Percentiles rank a stretch among this genome's conserved stretches.
phyloP scores from a whole-genome alignment of 108 stramenopile species.

The Epithemia pelagica region DNA sequence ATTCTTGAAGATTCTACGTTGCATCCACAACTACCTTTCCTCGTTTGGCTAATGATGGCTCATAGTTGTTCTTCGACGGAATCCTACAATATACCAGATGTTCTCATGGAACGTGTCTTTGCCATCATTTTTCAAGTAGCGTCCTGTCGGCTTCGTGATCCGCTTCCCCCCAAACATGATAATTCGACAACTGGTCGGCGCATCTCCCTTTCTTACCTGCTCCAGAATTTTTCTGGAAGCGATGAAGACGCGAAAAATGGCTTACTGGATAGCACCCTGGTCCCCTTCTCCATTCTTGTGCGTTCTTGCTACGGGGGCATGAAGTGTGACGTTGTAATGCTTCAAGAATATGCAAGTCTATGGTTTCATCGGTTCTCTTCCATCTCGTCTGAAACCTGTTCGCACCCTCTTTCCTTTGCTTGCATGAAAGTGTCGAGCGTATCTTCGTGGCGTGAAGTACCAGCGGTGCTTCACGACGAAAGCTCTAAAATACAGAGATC shows the following conservation, averaged over 20 bases:
- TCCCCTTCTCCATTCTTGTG: slow-evolving; percentile 58
- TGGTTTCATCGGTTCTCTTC: slow-evolving; percentile 52
- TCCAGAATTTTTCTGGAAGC: background rate
- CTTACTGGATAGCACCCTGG: background rate
- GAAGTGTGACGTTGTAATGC: slow-evolving; percentile 67
- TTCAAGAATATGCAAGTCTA: slow-evolving; percentile 34
- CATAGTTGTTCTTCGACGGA: slow-evolving; percentile 41
- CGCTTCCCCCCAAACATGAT: background rate
- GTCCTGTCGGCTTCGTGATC: slow-evolving; percentile 63
- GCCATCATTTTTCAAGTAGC: slow-evolving; percentile 74
- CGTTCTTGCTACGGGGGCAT: slow-evolving; percentile 78
- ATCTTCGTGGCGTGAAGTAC: slow-evolving; percentile 38
- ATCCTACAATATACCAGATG: slow-evolving; percentile 28
- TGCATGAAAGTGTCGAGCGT: too few relatives aligned
- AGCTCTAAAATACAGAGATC: background rate
- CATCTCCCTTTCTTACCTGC: background rate
- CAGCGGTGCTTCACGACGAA: slow-evolving; percentile 23
- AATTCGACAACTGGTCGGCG: background rate
- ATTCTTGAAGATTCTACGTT: slow-evolving; percentile 83
- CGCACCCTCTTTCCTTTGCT: too few relatives aligned
- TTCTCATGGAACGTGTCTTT: slow-evolving; percentile 27
- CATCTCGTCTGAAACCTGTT: background rate
- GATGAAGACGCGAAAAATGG: background rate
- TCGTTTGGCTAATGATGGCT: slow-evolving; percentile 89
- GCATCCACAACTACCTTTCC: slow-evolving; percentile 75